Evolutionary conservation across 2,329 filamentous ascomycete species (phyloP).

Genomic region (Arthrobotrys iridis): DNA sequence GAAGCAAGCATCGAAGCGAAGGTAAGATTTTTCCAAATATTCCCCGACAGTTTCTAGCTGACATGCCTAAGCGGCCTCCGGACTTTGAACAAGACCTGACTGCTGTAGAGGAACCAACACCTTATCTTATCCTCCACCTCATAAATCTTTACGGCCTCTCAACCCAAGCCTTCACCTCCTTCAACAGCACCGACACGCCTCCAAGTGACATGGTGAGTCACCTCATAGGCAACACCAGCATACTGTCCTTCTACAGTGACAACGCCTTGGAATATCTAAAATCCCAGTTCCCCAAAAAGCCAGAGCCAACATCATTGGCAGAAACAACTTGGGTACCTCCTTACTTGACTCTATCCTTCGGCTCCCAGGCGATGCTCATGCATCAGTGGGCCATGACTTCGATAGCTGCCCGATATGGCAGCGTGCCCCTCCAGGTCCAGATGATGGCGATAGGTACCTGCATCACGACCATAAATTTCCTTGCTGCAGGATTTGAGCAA

Average conservation of each 20-base stretch:
- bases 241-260: neutral
- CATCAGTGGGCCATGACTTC: conserved; percentile 41
- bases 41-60: neutral
- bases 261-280: neutral
- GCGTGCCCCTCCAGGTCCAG: conserved; percentile 1
- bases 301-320: neutral
- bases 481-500: no score
- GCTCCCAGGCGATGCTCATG: conserved; percentile 31
- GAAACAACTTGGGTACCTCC: neutral
- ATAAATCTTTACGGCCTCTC: conserved; percentile 17
- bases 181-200: conserved; percentile 29
- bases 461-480: conserved; percentile 3
- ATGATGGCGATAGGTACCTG: conserved; percentile 7
- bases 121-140: conserved; percentile 21
- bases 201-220: neutral
- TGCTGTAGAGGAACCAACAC: neutral
- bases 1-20: conserved; percentile 41
- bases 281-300: neutral
- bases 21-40: neutral
- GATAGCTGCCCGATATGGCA: neutral
- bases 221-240: neutral
- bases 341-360: conserved; percentile 26
- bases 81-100: neutral
- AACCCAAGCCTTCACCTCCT: conserved; percentile 40
- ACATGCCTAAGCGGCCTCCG: neutral